A percentile compares a stretch with the other conserved stretches of the same genome.
Evolutionary conservation across 2,329 filamentous ascomycete genomes (phyloP).

Genomic region (Ceratocystis colombiana): DNA sequence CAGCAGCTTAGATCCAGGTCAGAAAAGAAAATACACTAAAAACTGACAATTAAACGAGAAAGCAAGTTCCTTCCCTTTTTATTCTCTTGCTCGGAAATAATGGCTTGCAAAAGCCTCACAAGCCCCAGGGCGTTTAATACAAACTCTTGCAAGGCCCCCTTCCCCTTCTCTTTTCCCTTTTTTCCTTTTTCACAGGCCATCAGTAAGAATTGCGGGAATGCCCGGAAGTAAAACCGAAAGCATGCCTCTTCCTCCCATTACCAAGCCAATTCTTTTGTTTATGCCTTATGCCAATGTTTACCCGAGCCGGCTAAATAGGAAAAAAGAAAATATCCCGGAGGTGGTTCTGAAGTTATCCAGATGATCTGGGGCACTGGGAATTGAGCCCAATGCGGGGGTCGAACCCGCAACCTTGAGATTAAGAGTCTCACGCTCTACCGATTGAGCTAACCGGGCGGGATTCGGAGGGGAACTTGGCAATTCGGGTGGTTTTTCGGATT

Average conservation of each 20-base stretch:
- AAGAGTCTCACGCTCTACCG: slow-evolving; percentile 66
- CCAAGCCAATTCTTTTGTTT: neutral
- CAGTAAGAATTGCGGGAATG: neutral
- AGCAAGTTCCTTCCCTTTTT: neutral
- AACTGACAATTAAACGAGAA: neutral
- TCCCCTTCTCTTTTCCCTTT: neutral
- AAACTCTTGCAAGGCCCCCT: neutral
- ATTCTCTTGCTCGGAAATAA: neutral
- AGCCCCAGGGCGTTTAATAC: no score
- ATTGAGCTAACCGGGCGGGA: slow-evolving; percentile 52
- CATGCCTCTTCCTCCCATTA: no score
- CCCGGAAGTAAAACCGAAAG: neutral
- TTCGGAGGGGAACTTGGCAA: no score
- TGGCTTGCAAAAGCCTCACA: no score
- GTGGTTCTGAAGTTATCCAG: slow-evolving; percentile 21
- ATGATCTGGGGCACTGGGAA: slow-evolving; percentile 25
- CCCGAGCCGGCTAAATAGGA: neutral
- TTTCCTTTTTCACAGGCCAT: neutral
- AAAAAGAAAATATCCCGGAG: slow-evolving; percentile 4
- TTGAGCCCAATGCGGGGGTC: slow-evolving; percentile 33
- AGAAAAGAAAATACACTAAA: neutral
- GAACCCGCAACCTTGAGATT: slow-evolving; percentile 39
- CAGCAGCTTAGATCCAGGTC: neutral
- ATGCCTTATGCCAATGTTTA: slow-evolving; percentile 8
- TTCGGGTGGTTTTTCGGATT: no score